Evolutionary conservation across 73 alveolate species (phyloP).

Genomic region (Effrenium voratum): DNA sequence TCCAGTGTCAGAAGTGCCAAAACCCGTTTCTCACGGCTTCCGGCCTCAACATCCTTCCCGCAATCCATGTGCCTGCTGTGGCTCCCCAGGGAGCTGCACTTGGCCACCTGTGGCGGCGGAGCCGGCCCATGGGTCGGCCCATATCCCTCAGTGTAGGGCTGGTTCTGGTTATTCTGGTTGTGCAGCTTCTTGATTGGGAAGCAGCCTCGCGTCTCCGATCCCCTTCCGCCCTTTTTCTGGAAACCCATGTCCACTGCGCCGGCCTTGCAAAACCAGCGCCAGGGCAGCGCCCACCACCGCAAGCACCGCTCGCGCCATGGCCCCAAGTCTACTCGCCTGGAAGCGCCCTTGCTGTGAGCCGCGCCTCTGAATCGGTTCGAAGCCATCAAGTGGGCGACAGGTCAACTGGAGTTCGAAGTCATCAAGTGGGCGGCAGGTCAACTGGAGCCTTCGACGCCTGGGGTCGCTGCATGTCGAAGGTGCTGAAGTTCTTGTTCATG

Average conservation of each 20-base stretch:
- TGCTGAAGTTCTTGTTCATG: slow-evolving; percentile 68
- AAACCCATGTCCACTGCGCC: neutral
- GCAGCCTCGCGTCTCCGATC: neutral
- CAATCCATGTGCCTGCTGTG: slow-evolving; percentile 48
- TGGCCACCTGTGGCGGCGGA: neutral
- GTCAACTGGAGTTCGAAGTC: too few relatives aligned
- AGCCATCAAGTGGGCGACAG: neutral
- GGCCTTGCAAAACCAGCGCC: neutral
- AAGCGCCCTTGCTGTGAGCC: neutral
- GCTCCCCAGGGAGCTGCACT: slow-evolving; percentile 38
- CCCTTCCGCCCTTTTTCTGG: neutral
- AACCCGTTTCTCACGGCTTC: too few relatives aligned
- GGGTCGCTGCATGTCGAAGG: slow-evolving; percentile 47
- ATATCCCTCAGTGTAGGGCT: neutral
- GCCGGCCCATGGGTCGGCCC: neutral
- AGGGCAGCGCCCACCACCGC: neutral
- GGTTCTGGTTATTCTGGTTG: neutral
- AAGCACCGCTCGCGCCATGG: neutral
- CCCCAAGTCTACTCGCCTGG: neutral
- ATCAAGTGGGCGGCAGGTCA: too few relatives aligned
- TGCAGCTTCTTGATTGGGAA: neutral
- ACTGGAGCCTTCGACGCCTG: neutral
- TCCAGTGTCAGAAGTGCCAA: neutral
- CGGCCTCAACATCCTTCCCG: slow-evolving; percentile 17
- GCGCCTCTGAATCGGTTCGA: neutral